Base-by-base conservation (phyloP, 2,329 filamentous ascomycete species). In the Hypoxylon sp. region DNA sequence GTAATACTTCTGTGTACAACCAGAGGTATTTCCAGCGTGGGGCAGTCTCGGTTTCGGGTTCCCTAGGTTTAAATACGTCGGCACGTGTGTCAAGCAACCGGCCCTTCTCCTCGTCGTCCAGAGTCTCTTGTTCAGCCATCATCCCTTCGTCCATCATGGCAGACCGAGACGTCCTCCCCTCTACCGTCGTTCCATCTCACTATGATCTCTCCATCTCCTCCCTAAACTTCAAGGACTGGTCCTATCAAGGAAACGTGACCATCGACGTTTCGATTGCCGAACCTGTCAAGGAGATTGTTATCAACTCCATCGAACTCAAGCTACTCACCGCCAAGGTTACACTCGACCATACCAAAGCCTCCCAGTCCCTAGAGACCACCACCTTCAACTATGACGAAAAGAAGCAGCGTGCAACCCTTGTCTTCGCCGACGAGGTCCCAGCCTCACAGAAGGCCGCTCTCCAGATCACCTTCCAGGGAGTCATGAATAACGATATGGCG, bases 401-500 rank as follows among this genome's bases (percentile, higher is more conserved):
- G 80, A 91, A 91, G 70, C 94, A 98, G 83, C 90, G 95, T 67
- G 92, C 90, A 44, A 94, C 91, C 62, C 86, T 99, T 73, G 84
- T 85, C 73, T 97, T 99, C 79, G 77, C 89, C 35, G 85, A 92
- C 71, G 90, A 92, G 75, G 83, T 98, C 35, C 86, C 90, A 17
- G 84, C 87, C 32, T 86, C 91, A 24, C 85, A 89, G 66, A 89
- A 92, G 78, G 90, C 91, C 24, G 78, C 85, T 4, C 80, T 97
- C 46, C 84, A 86, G 51, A 88, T 97, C 77, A 86, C 89, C 19
- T 97, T 96, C 77, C 87, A 92, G 75, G 94, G 93, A 67, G 90
- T 87, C 65, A 91, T 97, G 81, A 97, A 97, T 84, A 93, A 93
- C 77, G 88, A 92, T 71, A 97, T 97, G 93, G 91, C 93, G 65